Evolutionary conservation across 192 early-diverging fungal species (phyloP).

Genomic region (Fimicolochytrium jonesii): DNA sequence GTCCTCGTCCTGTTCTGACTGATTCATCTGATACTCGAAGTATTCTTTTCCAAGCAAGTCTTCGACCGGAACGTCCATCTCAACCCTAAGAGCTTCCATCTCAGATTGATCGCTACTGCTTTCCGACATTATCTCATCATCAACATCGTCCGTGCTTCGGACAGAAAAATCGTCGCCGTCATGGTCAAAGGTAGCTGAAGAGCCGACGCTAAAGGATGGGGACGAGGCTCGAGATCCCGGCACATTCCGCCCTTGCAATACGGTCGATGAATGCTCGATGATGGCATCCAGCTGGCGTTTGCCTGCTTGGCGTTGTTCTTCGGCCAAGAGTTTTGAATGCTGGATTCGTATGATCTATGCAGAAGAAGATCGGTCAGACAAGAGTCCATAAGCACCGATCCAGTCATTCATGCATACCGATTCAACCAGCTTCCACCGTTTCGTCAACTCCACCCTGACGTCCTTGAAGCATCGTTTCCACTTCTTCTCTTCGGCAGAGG

Average conservation of each 20-base stretch:
- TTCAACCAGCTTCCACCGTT: constrained; percentile 56
- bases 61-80: constrained; percentile 50
- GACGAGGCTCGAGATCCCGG: neutral
- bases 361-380: too few relatives aligned
- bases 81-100: constrained; percentile 45
- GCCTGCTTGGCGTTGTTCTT: constrained; percentile 56
- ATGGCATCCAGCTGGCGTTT: constrained; percentile 67
- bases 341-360: constrained; percentile 28
- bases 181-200: constrained; percentile 1
- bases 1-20: neutral
- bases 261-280: constrained; percentile 66
- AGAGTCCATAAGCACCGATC: too few relatives aligned
- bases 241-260: constrained; percentile 30
- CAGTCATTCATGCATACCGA: constrained; percentile 38
- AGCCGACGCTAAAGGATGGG: neutral
- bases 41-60: constrained; percentile 9
- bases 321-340: constrained; percentile 53
- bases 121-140: constrained; percentile 4
- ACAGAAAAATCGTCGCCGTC: constrained; percentile 1
- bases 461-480: constrained; percentile 50
- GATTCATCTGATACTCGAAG: constrained; percentile 21
- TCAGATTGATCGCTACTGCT: constrained; percentile 32
- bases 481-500: constrained; percentile 46
- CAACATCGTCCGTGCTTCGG: constrained; percentile 20
- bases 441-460: constrained; percentile 60